Conservation (phyloP, 2,329 filamentous ascomycete genomes). For the Claviceps maximensis region DNA sequence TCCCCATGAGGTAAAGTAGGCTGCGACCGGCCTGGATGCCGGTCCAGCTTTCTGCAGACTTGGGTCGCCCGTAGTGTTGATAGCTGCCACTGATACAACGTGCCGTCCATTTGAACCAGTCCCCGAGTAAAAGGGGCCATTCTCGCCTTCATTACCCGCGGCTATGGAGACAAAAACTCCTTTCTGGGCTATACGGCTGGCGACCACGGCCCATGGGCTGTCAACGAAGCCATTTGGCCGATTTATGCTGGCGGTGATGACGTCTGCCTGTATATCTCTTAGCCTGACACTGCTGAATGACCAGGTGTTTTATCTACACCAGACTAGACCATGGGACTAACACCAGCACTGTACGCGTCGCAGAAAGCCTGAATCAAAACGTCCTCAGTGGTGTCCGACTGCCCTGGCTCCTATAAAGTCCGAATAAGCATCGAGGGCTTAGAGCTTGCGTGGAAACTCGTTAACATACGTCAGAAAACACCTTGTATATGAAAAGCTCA, state of each 20-base stretch:
- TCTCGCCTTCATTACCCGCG: constrained; percentile 36
- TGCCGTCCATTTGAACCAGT: constrained; percentile 19
- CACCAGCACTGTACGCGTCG: constrained; percentile 22
- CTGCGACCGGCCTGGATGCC: constrained; percentile 22
- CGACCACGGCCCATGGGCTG: constrained; percentile 29
- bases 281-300: neutral
- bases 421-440: neutral
- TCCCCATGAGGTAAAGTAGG: constrained; percentile 37
- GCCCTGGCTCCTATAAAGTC: neutral
- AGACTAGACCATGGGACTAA: constrained; percentile 5
- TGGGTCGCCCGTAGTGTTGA: constrained; percentile 30
- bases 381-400: constrained; percentile 16
- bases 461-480: constrained; percentile 23
- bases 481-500: constrained; percentile 29
- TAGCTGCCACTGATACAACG: constrained; percentile 24
- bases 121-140: constrained; percentile 32
- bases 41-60: constrained; percentile 16
- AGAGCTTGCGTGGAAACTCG: neutral
- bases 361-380: constrained; percentile 24
- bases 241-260: constrained; percentile 30
- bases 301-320: neutral
- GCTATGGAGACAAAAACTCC: constrained; percentile 37
- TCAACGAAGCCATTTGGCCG: constrained; percentile 24
- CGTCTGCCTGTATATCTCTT: constrained; percentile 19
- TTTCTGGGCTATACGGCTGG: constrained; percentile 26